Conservation (phyloP, 2,329 filamentous ascomycete genomes). For the Pseudogymnoascus sp. region DNA sequence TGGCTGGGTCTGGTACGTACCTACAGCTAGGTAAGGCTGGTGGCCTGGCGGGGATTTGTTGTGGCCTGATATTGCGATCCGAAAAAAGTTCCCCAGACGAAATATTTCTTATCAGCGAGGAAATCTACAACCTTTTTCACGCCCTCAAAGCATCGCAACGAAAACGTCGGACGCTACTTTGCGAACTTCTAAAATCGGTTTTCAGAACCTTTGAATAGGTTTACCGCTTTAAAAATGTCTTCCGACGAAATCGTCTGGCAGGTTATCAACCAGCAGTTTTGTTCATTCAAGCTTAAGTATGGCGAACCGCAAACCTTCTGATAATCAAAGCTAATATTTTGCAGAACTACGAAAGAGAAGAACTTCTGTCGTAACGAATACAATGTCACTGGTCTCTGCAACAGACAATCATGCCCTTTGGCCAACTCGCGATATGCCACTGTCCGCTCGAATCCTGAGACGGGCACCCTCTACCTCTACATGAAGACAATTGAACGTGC, state of each 20-base stretch:
- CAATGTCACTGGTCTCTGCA: constrained; percentile 78
- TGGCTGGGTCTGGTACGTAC: not conserved
- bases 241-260: constrained; percentile 98
- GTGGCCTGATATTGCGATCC: not conserved
- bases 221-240: constrained; percentile 48
- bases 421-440: constrained; percentile 92
- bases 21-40: constrained; percentile 1
- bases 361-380: constrained; percentile 95
- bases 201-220: constrained; percentile 1
- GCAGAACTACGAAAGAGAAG: constrained; percentile 71
- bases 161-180: not conserved
- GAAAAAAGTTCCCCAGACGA: constrained; percentile 9
- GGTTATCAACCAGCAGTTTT: constrained; percentile 92
- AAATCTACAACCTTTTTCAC: constrained; percentile 8
- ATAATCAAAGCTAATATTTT: constrained; percentile 17
- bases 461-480: constrained; percentile 83
- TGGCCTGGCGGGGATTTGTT: constrained; percentile 1
- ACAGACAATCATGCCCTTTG: constrained; percentile 79
- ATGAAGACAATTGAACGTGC: constrained; percentile 91
- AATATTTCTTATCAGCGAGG: constrained; percentile 9
- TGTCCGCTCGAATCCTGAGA: constrained; percentile 71
- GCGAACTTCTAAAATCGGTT: not conserved
- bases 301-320: constrained; percentile 26
- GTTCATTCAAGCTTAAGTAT: constrained; percentile 88
- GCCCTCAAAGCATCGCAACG: not conserved